A percentile compares a stretch with the other conserved stretches of the same genome.
phyloP scores from a whole-genome alignment of 345 rosid genomes.

The Hibiscus mutabilis region DNA sequence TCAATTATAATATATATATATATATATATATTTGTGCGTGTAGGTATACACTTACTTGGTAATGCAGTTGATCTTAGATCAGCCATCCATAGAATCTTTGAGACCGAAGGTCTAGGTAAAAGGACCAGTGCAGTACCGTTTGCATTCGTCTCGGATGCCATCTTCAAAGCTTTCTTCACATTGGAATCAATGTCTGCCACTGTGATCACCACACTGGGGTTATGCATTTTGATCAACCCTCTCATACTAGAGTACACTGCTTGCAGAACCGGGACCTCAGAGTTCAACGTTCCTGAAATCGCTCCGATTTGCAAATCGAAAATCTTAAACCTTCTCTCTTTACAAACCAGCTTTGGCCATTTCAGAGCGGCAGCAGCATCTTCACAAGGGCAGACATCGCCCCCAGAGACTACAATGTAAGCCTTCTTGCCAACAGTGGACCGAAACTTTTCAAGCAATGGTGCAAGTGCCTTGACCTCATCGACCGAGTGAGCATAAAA shows the following conservation, averaged over 20 bases:
- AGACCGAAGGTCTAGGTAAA: slow-evolving; percentile 62
- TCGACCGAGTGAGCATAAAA: slow-evolving; percentile 81
- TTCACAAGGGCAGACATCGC: slow-evolving; percentile 74
- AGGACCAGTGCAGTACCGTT: slow-evolving; percentile 55
- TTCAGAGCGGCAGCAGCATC: slow-evolving; percentile 63
- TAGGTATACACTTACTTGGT: slow-evolving; percentile 55
- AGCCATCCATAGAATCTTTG: slow-evolving; percentile 97
- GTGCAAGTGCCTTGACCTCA: slow-evolving; percentile 66
- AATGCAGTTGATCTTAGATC: slow-evolving; percentile 88
- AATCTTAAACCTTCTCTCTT: slow-evolving; percentile 78
- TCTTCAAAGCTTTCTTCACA: slow-evolving; percentile 81
- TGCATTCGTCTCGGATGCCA: slow-evolving; percentile 58
- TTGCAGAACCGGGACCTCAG: slow-evolving; percentile 88
- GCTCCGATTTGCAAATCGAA: slow-evolving; percentile 73
- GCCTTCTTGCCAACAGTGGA: slow-evolving; percentile 84
- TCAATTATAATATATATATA: not conserved
- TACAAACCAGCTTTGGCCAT: slow-evolving; percentile 78
- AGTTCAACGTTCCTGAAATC: slow-evolving; percentile 52
- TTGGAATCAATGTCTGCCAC: slow-evolving; percentile 63
- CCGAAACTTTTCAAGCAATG: slow-evolving; percentile 79
- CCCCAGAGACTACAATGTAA: slow-evolving; percentile 78
- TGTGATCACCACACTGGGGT: slow-evolving; percentile 84
- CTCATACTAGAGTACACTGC: slow-evolving; percentile 85
- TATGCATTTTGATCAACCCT: slow-evolving; percentile 84
- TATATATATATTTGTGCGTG: not conserved